Percentiles rank a stretch among this genome's conserved stretches.
These are phyloP conservation scores for Phytophthora fragariae DNA, from an alignment of 352 stramenopile species.

Conservation along the genomic window DNA sequence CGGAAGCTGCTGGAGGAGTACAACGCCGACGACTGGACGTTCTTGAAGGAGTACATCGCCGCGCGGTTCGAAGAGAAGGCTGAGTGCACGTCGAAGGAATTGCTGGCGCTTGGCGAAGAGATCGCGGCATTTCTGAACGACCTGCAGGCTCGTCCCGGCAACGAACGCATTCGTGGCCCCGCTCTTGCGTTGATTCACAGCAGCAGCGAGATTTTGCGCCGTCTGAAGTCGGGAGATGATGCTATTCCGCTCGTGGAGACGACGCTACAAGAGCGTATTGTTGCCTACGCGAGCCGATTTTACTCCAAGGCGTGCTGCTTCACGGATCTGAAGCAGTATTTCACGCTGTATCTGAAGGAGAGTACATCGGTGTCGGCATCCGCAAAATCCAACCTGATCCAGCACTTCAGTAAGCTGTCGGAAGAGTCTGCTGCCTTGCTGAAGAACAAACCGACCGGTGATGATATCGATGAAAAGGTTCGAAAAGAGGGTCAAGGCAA, in stretches of 20 bases:
- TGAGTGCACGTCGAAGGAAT: slow-evolving; percentile 12
- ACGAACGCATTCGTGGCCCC: slow-evolving; percentile 69
- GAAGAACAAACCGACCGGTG: slow-evolving; percentile 26
- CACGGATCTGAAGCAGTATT: slow-evolving; percentile 85
- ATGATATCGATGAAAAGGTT: slow-evolving; percentile 32
- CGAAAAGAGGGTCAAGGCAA: slow-evolving; percentile 56
- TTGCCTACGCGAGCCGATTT: slow-evolving; percentile 74
- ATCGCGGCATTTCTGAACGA: slow-evolving; percentile 51
- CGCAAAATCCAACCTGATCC: slow-evolving; percentile 47
- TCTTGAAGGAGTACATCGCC: slow-evolving; percentile 72
- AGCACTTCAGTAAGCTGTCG: slow-evolving; percentile 48
- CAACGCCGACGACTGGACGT: slow-evolving; percentile 87
- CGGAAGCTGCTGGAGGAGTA: slow-evolving; percentile 67
- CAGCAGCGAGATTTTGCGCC: slow-evolving; percentile 53
- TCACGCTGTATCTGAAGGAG: slow-evolving; percentile 53
- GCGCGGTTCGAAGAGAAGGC: slow-evolving; percentile 52
- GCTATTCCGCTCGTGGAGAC: slow-evolving; percentile 46
- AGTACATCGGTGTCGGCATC: slow-evolving; percentile 40
- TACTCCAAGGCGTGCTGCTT: slow-evolving; percentile 88
- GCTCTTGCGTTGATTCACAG: slow-evolving; percentile 73
- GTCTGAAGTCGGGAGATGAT: slow-evolving; percentile 36
- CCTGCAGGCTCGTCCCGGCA: slow-evolving; percentile 54
- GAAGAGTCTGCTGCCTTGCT: slow-evolving; percentile 29
- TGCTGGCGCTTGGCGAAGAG: slow-evolving; percentile 39
- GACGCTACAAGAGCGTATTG: slow-evolving; percentile 56